Evolutionary conservation across 2,329 filamentous ascomycete species (phyloP).

Genomic region (Talaromyces sp.): DNA sequence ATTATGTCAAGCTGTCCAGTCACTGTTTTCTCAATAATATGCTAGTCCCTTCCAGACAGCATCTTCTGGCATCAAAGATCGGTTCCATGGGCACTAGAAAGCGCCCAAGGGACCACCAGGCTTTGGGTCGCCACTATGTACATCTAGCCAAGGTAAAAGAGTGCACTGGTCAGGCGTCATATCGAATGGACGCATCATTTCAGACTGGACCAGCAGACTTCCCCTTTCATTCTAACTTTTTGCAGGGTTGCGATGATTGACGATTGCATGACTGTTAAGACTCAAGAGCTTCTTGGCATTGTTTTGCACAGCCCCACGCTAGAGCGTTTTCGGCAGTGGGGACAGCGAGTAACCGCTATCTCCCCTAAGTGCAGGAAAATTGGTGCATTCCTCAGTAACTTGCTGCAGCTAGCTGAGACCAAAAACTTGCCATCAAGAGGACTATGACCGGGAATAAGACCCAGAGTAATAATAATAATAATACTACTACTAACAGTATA

Average conservation of each 20-base stretch:
- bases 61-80: not conserved
- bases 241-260: not conserved
- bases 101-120: no score
- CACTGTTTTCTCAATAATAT: no score
- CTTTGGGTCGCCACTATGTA: not conserved
- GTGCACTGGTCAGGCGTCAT: not conserved
- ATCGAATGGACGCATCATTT: not conserved
- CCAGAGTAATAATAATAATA: no score
- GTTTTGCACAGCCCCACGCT: not conserved
- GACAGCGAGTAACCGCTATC: not conserved
- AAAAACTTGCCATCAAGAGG: no score
- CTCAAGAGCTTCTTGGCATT: not conserved
- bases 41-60: not conserved
- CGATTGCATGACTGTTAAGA: slow-evolving; percentile 2
- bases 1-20: no score
- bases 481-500: not conserved
- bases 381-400: no score
- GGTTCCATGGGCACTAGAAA: not conserved
- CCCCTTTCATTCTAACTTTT: not conserved
- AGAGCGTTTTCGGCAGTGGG: not conserved
- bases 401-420: not conserved
- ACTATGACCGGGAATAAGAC: no score
- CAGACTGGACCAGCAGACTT: not conserved
- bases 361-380: not conserved
- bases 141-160: no score